phyloP scores from a whole-genome alignment of 345 rosid species.

The Carallia pectinifolia region DNA sequence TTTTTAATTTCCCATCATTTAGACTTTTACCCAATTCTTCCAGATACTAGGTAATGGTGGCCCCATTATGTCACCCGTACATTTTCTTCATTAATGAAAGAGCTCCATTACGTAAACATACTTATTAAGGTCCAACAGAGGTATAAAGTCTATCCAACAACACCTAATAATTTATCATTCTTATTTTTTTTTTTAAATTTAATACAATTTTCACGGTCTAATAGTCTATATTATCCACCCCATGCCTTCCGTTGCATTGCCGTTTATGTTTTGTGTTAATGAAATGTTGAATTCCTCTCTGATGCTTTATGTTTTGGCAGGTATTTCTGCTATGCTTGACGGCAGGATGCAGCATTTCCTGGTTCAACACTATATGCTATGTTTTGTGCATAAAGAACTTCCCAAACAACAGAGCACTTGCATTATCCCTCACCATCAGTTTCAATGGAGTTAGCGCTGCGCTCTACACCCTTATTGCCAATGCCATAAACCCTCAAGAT shows the following conservation, averaged over 20 bases:
- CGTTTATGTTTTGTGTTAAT: not conserved
- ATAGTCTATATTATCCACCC: no score
- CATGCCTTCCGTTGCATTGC: no score
- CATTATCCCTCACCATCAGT: slow-evolving; percentile 68
- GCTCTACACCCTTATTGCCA: slow-evolving; percentile 62
- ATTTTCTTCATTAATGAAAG: not conserved
- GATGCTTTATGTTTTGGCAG: slow-evolving; percentile 29
- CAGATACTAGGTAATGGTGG: no score
- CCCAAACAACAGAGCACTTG: slow-evolving; percentile 54
- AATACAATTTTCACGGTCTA: no score
- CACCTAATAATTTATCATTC: no score
- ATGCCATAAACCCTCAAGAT: slow-evolving; percentile 43
- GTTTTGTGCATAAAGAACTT: slow-evolving; percentile 79
- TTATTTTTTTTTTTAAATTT: no score
- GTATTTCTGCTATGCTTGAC: slow-evolving; percentile 68
- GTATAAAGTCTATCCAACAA: no score
- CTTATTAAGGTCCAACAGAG: no score
- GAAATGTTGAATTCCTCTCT: not conserved
- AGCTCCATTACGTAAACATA: no score
- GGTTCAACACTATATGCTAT: slow-evolving; percentile 87
- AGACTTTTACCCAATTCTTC: no score
- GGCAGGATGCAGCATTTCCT: slow-evolving; percentile 83
- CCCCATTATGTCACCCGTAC: not conserved
- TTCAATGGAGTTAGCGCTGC: slow-evolving; percentile 81
- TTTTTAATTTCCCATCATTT: no score